Evolutionary conservation across 306 rosid species (phyloP), one percentile per base, ranked within the genome.

Genomic region (Trifolium repens): DNA sequence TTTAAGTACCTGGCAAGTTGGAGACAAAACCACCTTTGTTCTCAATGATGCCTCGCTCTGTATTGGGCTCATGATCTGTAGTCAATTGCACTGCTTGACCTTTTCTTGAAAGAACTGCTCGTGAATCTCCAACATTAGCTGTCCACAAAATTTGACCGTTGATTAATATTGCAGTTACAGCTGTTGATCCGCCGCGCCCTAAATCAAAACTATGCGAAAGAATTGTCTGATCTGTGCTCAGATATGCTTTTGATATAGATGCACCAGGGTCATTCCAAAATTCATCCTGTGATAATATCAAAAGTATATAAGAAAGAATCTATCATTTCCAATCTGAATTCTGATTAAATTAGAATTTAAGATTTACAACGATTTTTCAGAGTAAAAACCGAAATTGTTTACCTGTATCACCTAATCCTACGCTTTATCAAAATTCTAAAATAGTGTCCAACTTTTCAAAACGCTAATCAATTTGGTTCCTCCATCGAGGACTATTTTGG

Each of bases 181-280:
- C 98, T 26, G 98, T 90, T 16, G 98, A 93, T 35, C 98, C 98
- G 10, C 98, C 98, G 26, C 82, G 92, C 47, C 98, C 98, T 84
- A 93, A 81, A 87, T 85, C 96, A 72, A 94, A 80, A 74, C 98
- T 93, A 27, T 83, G 86, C 2, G 96, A 89, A 54, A 93, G 96
- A 78, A 93, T 93, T 67, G 90, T 92, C 80, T 89, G 84, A 87
- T 93, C 96, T 24, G 96, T 93, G 81, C 78, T 87, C 81, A 87
- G 92, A 62, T 90, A 93, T 65, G 98, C 98, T 77, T 89, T 93
- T 24, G 82, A 79, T 81, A 93, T 90, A 62, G 92, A 82, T 74
- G 85, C 62, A 73, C 60, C 60, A 8, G 98, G 92, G 71, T 90
- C 91, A 11, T 71, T 15, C 64, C 64, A 58, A 58, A 58, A 58